phyloP scores from a whole-genome alignment of 345 rosid genomes.

The Laguncularia racemosa region DNA sequence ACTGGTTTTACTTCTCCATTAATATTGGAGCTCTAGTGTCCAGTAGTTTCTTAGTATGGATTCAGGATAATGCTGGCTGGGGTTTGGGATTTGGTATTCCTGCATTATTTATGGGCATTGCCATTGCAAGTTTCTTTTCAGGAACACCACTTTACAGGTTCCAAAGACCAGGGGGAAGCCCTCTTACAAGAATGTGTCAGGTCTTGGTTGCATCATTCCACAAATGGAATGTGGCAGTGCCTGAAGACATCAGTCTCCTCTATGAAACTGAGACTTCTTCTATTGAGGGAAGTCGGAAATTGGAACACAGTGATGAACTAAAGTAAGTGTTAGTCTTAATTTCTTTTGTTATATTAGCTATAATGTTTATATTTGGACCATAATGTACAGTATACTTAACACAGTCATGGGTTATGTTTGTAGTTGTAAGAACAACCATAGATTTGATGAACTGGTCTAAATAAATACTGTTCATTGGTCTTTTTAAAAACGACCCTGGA shows the following conservation, averaged over 20 bases:
- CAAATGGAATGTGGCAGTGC: constrained; percentile 50
- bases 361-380: neutral
- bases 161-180: constrained; percentile 94
- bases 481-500: too few relatives aligned
- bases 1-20: constrained; percentile 91
- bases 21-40: constrained; percentile 87
- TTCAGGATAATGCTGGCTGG: constrained; percentile 95
- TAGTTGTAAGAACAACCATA: too few relatives aligned
- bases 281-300: constrained; percentile 70
- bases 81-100: constrained; percentile 94
- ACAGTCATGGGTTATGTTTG: too few relatives aligned
- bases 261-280: constrained; percentile 65
- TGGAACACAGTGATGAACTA: constrained; percentile 63
- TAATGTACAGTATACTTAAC: too few relatives aligned
- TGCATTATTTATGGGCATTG: constrained; percentile 79
- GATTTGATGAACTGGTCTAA: too few relatives aligned
- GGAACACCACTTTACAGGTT: constrained; percentile 88
- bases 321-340: constrained; percentile 26
- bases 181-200: constrained; percentile 73
- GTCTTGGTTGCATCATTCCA: constrained; percentile 73
- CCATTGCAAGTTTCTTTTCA: constrained; percentile 72
- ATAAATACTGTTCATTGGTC: too few relatives aligned
- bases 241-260: constrained; percentile 51
- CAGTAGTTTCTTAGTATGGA: constrained; percentile 76
- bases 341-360: neutral